A percentile compares a stretch with the other conserved stretches of the same genome.
Evolutionary conservation across 1,284 basidiomycete species (phyloP).

Genomic region (Gastroboletus turbinatus): DNA sequence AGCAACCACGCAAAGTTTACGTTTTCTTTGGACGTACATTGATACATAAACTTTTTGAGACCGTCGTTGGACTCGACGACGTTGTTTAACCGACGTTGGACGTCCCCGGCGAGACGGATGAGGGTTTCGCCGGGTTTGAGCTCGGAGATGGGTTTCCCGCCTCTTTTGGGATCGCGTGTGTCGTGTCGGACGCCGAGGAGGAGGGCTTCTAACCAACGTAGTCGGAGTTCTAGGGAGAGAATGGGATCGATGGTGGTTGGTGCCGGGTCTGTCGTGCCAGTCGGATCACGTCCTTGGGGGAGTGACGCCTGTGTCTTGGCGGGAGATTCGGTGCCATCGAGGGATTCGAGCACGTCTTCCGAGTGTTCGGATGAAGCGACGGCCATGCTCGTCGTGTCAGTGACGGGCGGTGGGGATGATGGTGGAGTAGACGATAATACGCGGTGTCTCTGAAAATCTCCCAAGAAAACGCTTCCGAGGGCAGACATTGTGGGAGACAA

Average conservation of each 20-base stretch:
- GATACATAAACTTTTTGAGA: constrained; percentile 68
- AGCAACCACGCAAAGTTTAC: too few relatives aligned
- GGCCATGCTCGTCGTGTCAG: constrained; percentile 19
- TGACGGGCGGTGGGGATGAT: constrained; percentile 53
- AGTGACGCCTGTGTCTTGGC: constrained; percentile 10
- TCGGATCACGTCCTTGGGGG: background rate
- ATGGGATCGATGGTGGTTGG: constrained; percentile 52
- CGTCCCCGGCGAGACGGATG: constrained; percentile 54
- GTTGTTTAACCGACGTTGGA: constrained; percentile 54
- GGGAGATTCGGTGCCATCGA: constrained; percentile 29
- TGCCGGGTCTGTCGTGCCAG: background rate
- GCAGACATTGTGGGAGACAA: constrained; percentile 43
- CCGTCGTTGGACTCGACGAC: constrained; percentile 67
- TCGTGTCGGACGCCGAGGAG: constrained; percentile 63
- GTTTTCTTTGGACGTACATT: constrained; percentile 45
- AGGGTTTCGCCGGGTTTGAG: constrained; percentile 54
- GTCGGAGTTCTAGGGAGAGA: constrained; percentile 67
- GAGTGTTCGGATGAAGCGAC: constrained; percentile 19
- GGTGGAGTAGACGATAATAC: constrained; percentile 63
- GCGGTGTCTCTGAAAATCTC: constrained; percentile 64
- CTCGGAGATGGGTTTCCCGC: constrained; percentile 27
- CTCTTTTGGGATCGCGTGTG: constrained; percentile 28
- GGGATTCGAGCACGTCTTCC: constrained; percentile 29
- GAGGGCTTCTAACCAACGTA: constrained; percentile 76
- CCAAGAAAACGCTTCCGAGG: constrained; percentile 75